Percentiles rank a stretch among this genome's conserved stretches.
These are phyloP conservation scores for Zygosaccharomyces siamensis DNA, from an alignment of 805 yeast genomes.

Conservation along the genomic window DNA sequence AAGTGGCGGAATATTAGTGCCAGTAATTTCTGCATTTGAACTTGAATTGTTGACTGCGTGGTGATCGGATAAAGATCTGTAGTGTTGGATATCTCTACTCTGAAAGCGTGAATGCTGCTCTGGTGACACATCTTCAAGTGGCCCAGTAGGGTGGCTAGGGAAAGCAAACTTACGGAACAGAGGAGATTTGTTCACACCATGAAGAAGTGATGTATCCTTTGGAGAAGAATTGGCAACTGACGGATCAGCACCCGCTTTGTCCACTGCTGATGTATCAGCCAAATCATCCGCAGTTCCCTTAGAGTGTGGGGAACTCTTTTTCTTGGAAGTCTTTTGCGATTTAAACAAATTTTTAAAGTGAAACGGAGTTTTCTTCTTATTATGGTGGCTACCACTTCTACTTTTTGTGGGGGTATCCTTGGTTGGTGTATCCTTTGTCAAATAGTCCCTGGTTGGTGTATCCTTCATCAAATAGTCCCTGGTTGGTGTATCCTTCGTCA, in stretches of 20 bases:
- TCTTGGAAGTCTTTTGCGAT: conserved; percentile 24
- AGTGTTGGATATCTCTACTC: conserved; percentile 9
- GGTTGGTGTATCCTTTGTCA: background rate
- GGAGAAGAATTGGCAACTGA: conserved; percentile 13
- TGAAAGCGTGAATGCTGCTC: background rate
- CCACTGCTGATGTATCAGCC: background rate
- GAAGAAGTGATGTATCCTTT: background rate
- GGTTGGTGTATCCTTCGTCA: background rate
- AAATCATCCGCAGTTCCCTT: conserved; percentile 8
- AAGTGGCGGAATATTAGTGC: background rate
- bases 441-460: background rate
- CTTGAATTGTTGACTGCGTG: background rate
- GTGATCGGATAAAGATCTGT: conserved; percentile 16
- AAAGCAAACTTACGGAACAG: conserved; percentile 14
- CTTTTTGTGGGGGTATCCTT: conserved; percentile 3
- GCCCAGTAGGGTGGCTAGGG: conserved; percentile 20
- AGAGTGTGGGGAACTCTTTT: conserved; percentile 1
- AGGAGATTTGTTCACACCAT: background rate
- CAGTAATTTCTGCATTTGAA: background rate
- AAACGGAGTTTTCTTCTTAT: conserved; percentile 27
- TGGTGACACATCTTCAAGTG: conserved; percentile 12
- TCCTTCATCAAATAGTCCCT: background rate
- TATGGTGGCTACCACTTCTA: conserved; percentile 11
- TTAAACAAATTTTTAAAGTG: conserved; percentile 32
- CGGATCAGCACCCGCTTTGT: background rate